These are phyloP conservation scores for Tulasnella sp. DNA, from an alignment of 768 basidiomycete species.

Conservation along the genomic window DNA sequence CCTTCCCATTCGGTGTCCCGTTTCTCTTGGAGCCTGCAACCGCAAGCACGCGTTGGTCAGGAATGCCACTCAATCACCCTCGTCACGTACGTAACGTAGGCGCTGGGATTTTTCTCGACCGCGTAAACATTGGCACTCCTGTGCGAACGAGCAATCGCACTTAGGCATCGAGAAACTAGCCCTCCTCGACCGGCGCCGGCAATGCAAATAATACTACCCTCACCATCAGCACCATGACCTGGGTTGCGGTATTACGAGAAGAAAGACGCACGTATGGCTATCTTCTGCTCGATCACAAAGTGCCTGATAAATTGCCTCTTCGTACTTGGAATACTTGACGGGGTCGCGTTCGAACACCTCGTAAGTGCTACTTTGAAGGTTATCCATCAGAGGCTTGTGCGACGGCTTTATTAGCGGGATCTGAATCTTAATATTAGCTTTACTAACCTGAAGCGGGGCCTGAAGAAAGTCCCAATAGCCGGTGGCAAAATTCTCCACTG, in stretches of 20 bases:
- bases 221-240: constrained; percentile 23
- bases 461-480: constrained; percentile 96
- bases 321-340: constrained; percentile 92
- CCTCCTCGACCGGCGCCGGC: constrained; percentile 96
- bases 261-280: constrained; percentile 56
- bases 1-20: constrained; percentile 78
- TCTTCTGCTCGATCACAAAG: constrained; percentile 64
- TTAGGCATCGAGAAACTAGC: constrained; percentile 77
- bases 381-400: constrained; percentile 89
- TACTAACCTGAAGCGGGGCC: constrained; percentile 79
- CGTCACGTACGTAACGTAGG: constrained; percentile 72
- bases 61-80: no score
- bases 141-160: constrained; percentile 64
- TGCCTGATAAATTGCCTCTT: constrained; percentile 51
- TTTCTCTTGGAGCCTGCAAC: constrained; percentile 72
- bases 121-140: constrained; percentile 71
- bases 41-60: background rate
- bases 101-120: constrained; percentile 95
- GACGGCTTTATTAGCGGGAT: constrained; percentile 25
- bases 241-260: background rate
- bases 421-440: constrained; percentile 12
- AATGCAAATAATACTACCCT: constrained; percentile 71
- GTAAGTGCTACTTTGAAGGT: constrained; percentile 91
- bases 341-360: constrained; percentile 98
- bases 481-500: constrained; percentile 84